A percentile compares a stretch with the other conserved stretches of the same genome.
Evolutionary conservation across 106 monocot species (phyloP).

Genomic region (Dendrobium chrysotoxum): DNA sequence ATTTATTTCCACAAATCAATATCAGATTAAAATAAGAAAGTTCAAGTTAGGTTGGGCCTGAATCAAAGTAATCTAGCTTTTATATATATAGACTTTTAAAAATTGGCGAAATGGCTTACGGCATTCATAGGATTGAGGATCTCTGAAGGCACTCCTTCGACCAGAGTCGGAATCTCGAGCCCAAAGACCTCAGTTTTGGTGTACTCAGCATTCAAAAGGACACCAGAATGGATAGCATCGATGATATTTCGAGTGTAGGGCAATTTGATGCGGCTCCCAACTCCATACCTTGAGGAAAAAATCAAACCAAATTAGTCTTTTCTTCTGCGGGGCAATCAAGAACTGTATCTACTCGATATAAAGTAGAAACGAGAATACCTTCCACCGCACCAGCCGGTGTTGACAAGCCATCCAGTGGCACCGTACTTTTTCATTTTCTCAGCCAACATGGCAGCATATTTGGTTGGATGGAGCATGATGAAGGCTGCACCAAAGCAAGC

Average conservation of each 20-base stretch:
- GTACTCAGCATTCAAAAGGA: constrained; percentile 56
- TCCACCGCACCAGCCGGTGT: constrained; percentile 98
- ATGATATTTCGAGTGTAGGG: constrained; percentile 81
- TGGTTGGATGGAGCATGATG: constrained; percentile 93
- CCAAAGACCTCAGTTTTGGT: constrained; percentile 78
- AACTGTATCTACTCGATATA: too few relatives aligned
- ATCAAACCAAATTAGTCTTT: background rate
- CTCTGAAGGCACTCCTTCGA: constrained; percentile 69
- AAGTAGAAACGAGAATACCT: constrained; percentile 26
- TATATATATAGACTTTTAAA: too few relatives aligned
- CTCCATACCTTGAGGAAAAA: constrained; percentile 54
- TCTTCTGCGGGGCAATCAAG: too few relatives aligned
- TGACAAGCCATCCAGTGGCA: constrained; percentile 92
- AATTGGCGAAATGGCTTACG: constrained; percentile 23
- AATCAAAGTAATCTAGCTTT: too few relatives aligned
- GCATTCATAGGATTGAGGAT: constrained; percentile 81
- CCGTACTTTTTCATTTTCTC: constrained; percentile 89
- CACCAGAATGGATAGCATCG: constrained; percentile 83
- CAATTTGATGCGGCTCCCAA: constrained; percentile 78
- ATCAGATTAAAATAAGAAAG: too few relatives aligned
- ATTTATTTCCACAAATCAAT: too few relatives aligned
- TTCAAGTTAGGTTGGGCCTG: too few relatives aligned
- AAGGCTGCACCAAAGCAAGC: constrained; percentile 97
- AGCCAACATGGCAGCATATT: constrained; percentile 88
- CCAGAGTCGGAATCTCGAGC: constrained; percentile 63